These are phyloP conservation scores for Phytomonas francai DNA, from an alignment of 208 protist genomes.

Conservation along the genomic window DNA sequence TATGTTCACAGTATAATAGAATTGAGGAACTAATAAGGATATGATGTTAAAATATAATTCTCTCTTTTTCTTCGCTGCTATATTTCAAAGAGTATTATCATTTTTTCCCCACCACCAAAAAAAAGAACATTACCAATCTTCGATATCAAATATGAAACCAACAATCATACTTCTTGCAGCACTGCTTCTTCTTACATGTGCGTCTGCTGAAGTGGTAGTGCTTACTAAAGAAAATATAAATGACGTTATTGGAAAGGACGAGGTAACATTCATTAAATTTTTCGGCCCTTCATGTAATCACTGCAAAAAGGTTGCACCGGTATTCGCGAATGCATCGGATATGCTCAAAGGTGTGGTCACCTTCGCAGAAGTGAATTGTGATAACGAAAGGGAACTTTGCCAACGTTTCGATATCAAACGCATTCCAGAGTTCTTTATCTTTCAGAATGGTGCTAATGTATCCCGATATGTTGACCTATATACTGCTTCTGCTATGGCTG, in stretches of 20 bases:
- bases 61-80: conserved; percentile 7
- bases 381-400: conserved; percentile 46
- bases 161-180: neutral
- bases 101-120: conserved; percentile 1
- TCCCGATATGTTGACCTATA: conserved; percentile 63
- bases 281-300: conserved; percentile 94
- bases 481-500: conserved; percentile 38
- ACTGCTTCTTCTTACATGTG: neutral
- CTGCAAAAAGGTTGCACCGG: conserved; percentile 90
- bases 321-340: conserved; percentile 68
- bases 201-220: conserved; percentile 42
- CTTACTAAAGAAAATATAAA: conserved; percentile 65
- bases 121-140: neutral
- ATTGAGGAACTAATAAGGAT: neutral
- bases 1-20: neutral
- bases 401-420: conserved; percentile 61
- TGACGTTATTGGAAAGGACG: conserved; percentile 24
- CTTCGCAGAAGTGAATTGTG: conserved; percentile 83
- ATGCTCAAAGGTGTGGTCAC: conserved; percentile 34
- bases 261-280: conserved; percentile 89
- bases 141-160: neutral
- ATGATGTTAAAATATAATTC: conserved; percentile 7
- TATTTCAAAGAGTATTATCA: conserved; percentile 5
- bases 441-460: conserved; percentile 60
- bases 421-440: conserved; percentile 78